A percentile compares a stretch with the other conserved stretches of the same genome.
phyloP scores from a whole-genome alignment of 2,329 filamentous ascomycete species.

The Colletotrichum sp. region DNA sequence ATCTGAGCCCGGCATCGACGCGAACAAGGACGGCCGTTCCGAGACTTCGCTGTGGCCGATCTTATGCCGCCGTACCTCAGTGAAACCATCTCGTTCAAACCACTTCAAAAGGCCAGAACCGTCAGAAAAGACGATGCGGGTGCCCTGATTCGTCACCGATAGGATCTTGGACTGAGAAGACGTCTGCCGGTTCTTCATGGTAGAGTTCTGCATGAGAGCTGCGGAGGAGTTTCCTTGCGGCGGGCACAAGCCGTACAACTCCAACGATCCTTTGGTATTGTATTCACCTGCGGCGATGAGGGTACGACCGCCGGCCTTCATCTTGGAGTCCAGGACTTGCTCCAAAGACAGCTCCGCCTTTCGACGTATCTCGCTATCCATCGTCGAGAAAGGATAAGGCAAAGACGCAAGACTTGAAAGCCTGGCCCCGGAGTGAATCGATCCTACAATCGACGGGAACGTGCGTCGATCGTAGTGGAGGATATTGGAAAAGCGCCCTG shows the following conservation, averaged over 20 bases:
- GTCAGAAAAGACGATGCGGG: slow-evolving; percentile 82
- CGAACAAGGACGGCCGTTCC: slow-evolving; percentile 55
- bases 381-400: slow-evolving; percentile 69
- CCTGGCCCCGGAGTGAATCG: slow-evolving; percentile 83
- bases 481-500: slow-evolving; percentile 87
- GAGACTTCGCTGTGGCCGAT: slow-evolving; percentile 60
- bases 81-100: slow-evolving; percentile 84
- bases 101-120: slow-evolving; percentile 85
- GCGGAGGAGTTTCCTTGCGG: background rate
- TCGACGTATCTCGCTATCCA: slow-evolving; percentile 64
- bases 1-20: slow-evolving; percentile 57
- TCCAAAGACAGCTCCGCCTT: slow-evolving; percentile 60
- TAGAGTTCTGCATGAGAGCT: slow-evolving; percentile 43
- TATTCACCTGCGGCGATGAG: slow-evolving; percentile 88
- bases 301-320: slow-evolving; percentile 61
- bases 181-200: slow-evolving; percentile 82
- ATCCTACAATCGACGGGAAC: slow-evolving; percentile 77
- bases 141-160: slow-evolving; percentile 81
- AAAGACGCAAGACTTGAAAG: slow-evolving; percentile 76
- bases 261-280: slow-evolving; percentile 87
- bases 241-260: slow-evolving; percentile 73
- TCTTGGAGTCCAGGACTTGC: slow-evolving; percentile 59
- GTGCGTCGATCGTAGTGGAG: slow-evolving; percentile 87
- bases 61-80: slow-evolving; percentile 59
- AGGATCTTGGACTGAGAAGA: slow-evolving; percentile 82